Conservation (phyloP, 306 rosid species). For the Psophocarpus tetragonolobus region DNA sequence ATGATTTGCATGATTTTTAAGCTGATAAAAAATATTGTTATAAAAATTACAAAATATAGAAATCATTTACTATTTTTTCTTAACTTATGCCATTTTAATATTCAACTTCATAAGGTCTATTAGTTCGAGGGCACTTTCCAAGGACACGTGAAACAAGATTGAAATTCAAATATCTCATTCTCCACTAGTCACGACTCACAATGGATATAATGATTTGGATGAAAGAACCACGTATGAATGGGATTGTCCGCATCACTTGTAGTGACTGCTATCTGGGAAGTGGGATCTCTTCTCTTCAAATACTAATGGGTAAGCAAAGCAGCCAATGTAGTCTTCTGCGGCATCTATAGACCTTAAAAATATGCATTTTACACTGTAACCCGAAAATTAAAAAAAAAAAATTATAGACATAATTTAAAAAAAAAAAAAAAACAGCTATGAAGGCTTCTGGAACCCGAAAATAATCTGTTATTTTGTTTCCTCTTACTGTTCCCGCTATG, state of each 20-base stretch:
- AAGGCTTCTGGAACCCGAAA: constrained; percentile 18
- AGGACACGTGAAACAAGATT: constrained; percentile 32
- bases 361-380: not conserved
- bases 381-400: not conserved
- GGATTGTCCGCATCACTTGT: not conserved
- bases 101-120: not conserved
- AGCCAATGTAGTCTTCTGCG: not conserved
- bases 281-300: constrained; percentile 11
- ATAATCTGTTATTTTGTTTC: not conserved
- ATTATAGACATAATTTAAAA: not conserved
- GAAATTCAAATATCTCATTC: constrained; percentile 27
- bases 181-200: not conserved
- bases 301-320: not conserved
- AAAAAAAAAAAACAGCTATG: not conserved
- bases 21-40: too few species aligned
- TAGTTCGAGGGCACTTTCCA: not conserved
- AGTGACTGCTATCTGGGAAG: constrained; percentile 9
- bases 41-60: too few species aligned
- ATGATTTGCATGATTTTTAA: too few species aligned
- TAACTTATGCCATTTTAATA: not conserved
- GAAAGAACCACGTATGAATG: constrained; percentile 17
- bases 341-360: not conserved
- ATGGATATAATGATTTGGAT: constrained; percentile 11
- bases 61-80: not conserved
- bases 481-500: constrained; percentile 15